phyloP scores from a whole-genome alignment of 2,329 filamentous ascomycete species.

The Microcyclospora tardicrescens region DNA sequence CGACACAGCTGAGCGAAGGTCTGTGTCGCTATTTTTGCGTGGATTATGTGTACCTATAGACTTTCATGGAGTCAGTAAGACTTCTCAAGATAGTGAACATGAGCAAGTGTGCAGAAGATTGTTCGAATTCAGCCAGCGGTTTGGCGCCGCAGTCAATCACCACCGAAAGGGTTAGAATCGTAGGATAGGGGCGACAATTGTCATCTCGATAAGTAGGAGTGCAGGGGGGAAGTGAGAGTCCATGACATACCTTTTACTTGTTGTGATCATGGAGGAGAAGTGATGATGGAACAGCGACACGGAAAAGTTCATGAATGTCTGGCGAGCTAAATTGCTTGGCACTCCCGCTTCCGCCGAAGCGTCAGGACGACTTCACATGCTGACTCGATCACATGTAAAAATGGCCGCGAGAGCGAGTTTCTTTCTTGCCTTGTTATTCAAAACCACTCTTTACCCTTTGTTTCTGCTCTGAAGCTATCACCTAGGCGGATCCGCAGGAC shows the following conservation, averaged over 20 bases:
- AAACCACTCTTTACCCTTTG: not conserved
- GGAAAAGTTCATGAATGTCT: not conserved
- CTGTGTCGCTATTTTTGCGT: not conserved
- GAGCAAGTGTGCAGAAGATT: not conserved
- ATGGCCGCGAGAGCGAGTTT: too few relatives aligned
- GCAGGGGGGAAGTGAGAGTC: constrained; percentile 4
- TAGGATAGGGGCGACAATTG: constrained; percentile 53
- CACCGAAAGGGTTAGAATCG: constrained; percentile 26
- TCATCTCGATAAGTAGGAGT: constrained; percentile 37
- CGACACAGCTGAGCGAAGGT: not conserved
- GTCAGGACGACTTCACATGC: not conserved
- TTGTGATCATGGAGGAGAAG: constrained; percentile 3
- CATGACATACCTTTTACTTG: constrained; percentile 10
- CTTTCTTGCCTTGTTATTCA: too few relatives aligned
- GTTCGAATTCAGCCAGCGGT: constrained; percentile 39
- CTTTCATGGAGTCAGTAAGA: not conserved
- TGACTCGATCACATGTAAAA: not conserved
- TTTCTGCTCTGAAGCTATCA: not conserved
- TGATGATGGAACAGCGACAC: not conserved
- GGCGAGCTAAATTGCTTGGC: not conserved
- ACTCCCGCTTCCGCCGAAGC: constrained; percentile 1
- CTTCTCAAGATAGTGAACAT: not conserved
- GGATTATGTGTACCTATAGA: not conserved
- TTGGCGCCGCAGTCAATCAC: constrained; percentile 51
- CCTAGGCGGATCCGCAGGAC: not conserved